Evolutionary conservation across 1,284 basidiomycete genomes (phyloP), one percentile per base, ranked within the genome.

Genomic region (Tausonia pullulans): DNA sequence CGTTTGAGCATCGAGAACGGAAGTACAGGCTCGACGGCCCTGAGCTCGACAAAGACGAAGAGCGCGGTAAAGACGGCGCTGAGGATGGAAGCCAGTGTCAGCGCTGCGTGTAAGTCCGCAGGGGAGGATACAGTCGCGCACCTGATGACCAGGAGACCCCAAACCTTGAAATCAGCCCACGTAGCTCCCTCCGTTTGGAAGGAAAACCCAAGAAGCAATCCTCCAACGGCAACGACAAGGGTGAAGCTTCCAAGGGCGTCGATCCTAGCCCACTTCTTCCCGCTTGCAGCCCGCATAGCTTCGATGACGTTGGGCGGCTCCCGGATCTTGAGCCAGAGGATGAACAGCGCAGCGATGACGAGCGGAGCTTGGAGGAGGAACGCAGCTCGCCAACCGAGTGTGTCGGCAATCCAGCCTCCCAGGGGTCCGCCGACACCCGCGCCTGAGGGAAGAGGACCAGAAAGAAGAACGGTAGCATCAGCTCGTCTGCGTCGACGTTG

Each of bases 401-500:
- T 79, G 74, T 93, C 90, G 71, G 87, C 87, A 69, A 91, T 81
- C 83, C 87, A 88, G 41, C 91, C 90, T 52, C 90, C 91, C 7
- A 94, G 69, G n/a, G 91, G 90, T 27, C 89, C 91, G 57, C 91
- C 91, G n/a, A 92, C 78, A 51, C 86, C 88, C 58, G 87, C 83
- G 40, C 72, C 7, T 56, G 7, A 43, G 55, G 41, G 50, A 50
- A 60, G 55, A 14, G 45, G 58, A 45, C 46, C 16, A 57, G 27
- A 40, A n/a, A 52, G 45, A 40, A n/a, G 50, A 6, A 7, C n/a
- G 10, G 14, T 46, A 62, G 58, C 41, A 60, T 52, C 41, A 6
- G 51, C 6, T n/a, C 51, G 27, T 27, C 27, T 27, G 27, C 27
- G 27, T 27, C 27, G 27, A 27, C 27, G 27, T 27, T 27, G 27